phyloP scores from a whole-genome alignment of 2,329 filamentous ascomycete genomes.

The Trichoderma sp. region DNA sequence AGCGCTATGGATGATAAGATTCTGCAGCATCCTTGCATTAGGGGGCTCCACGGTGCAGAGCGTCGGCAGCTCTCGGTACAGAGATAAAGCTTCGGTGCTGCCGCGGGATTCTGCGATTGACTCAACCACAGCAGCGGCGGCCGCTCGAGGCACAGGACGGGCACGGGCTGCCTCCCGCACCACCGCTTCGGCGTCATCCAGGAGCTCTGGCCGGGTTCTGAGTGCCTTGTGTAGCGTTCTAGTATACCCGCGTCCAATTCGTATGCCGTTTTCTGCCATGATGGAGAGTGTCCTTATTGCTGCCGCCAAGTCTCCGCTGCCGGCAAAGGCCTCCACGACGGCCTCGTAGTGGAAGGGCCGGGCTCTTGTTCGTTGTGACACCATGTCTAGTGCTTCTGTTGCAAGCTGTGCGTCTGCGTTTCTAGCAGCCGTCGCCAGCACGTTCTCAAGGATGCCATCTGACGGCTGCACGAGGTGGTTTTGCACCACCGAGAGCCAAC shows the following conservation, averaged over 20 bases:
- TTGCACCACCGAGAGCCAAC: conserved; percentile 67
- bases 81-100: conserved; percentile 31
- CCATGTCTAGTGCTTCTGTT: conserved; percentile 61
- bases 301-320: conserved; percentile 56
- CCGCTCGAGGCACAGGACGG: conserved; percentile 38
- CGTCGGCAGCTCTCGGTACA: conserved; percentile 31
- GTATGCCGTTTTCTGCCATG: conserved; percentile 57
- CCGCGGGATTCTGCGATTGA: conserved; percentile 30
- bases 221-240: conserved; percentile 60
- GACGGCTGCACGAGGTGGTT: conserved; percentile 42
- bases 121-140: conserved; percentile 36
- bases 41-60: conserved; percentile 31
- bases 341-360: conserved; percentile 73
- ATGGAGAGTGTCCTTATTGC: conserved; percentile 69
- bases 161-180: conserved; percentile 50
- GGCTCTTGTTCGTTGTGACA: conserved; percentile 45
- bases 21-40: conserved; percentile 28
- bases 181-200: conserved; percentile 51
- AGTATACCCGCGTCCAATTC: conserved; percentile 59
- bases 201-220: conserved; percentile 41
- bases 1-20: conserved; percentile 32
- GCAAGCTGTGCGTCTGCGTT: conserved; percentile 66
- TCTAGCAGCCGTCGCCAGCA: conserved; percentile 69
- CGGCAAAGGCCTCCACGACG: conserved; percentile 68
- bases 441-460: conserved; percentile 62